Evolutionary conservation across 202 grass and related monocot genomes (phyloP).

Genomic region (Carex sylvatica): DNA sequence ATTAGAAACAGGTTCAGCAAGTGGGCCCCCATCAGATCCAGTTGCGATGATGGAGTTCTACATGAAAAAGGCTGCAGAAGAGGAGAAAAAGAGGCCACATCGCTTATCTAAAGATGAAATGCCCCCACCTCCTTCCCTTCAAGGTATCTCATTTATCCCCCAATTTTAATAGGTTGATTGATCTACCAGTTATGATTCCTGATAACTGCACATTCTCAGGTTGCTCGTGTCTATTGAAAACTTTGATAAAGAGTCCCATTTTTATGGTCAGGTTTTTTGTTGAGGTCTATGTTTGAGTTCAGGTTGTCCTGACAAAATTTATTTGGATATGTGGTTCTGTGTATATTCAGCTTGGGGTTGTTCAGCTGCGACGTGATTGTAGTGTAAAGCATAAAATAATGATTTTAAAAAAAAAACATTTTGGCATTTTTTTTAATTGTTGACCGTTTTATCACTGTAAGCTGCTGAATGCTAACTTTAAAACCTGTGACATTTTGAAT

Average conservation of each 20-base stretch:
- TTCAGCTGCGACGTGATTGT: neutral
- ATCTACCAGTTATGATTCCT: neutral
- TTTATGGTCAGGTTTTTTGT: neutral
- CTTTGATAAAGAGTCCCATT: neutral
- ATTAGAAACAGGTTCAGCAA: slow-evolving; percentile 36
- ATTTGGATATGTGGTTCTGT: neutral
- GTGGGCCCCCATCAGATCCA: slow-evolving; percentile 49
- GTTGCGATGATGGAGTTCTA: slow-evolving; percentile 98
- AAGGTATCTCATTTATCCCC: slow-evolving; percentile 42
- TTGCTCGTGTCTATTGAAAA: neutral
- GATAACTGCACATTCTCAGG: neutral
- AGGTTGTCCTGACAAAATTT: neutral
- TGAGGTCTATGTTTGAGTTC: neutral
- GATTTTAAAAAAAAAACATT: neutral
- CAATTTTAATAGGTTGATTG: neutral
- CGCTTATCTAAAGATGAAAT: slow-evolving; percentile 90
- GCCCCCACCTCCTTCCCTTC: slow-evolving; percentile 92
- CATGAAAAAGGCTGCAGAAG: slow-evolving; percentile 85
- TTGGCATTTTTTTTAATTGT: neutral
- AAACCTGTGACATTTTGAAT: neutral
- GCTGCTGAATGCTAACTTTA: neutral
- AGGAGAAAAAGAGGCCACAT: slow-evolving; percentile 66
- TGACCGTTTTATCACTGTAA: neutral
- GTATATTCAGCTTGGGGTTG: neutral
- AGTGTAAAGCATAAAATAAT: neutral